These are phyloP conservation scores for Yarrowia yakushimensis DNA, from an alignment of 805 yeast species.

Conservation along the genomic window DNA sequence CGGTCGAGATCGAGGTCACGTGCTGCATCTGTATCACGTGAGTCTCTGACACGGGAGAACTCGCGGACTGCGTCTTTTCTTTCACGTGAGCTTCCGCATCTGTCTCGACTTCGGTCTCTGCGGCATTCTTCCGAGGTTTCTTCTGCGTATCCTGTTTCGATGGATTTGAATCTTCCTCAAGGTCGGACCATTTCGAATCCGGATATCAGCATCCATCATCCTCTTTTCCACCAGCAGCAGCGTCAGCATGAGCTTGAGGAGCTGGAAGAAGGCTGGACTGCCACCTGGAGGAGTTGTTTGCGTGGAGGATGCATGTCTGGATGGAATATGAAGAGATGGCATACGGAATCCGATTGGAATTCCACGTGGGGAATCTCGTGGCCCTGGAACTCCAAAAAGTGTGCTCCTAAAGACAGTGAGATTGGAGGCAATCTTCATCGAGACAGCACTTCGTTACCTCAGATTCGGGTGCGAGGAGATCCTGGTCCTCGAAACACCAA, in stretches of 20 bases:
- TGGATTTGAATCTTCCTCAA: slow-evolving; percentile 10
- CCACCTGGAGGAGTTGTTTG: not conserved
- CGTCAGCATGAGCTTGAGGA: slow-evolving; percentile 7
- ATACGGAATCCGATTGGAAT: slow-evolving; percentile 16
- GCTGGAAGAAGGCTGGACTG: not conserved
- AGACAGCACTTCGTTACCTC: not conserved
- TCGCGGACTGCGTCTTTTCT: not conserved
- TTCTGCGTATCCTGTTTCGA: not conserved
- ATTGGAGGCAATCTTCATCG: not conserved
- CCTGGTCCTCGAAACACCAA: not conserved
- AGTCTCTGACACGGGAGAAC: not conserved
- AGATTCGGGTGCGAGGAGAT: slow-evolving; percentile 12
- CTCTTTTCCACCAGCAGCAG: slow-evolving; percentile 14
- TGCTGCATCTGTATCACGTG: not conserved
- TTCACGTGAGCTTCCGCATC: not conserved
- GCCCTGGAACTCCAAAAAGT: slow-evolving; percentile 1
- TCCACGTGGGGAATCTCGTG: slow-evolving; percentile 3
- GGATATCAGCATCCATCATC: slow-evolving; percentile 5
- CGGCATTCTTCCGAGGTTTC: not conserved
- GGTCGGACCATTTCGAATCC: not conserved
- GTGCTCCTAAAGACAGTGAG: not conserved
- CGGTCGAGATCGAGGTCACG: not conserved
- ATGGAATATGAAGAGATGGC: slow-evolving; percentile 16
- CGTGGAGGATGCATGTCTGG: not conserved
- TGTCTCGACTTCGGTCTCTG: not conserved